Conservation (phyloP, 768 basidiomycete species). For the Panaeolus papilionaceus region DNA sequence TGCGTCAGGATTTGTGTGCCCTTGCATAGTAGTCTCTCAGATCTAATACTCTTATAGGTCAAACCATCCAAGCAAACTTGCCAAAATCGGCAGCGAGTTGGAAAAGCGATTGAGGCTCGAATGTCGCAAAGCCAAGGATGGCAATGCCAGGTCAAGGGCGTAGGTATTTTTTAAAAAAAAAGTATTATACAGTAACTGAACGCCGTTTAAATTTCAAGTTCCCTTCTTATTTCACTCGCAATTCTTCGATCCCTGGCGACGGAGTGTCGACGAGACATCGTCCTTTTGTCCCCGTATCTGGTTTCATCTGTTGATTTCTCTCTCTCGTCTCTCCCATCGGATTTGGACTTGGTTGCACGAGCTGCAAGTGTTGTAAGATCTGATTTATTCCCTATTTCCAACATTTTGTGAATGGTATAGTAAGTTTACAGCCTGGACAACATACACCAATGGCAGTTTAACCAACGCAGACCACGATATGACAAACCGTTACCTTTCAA, state of each 20-base stretch:
- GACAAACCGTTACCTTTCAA: slow-evolving; percentile 72
- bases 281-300: slow-evolving; percentile 73
- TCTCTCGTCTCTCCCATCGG: slow-evolving; percentile 58
- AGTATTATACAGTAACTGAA: not conserved
- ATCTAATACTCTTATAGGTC: slow-evolving; percentile 43
- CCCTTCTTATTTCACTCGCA: slow-evolving; percentile 81
- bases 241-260: slow-evolving; percentile 83
- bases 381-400: not conserved
- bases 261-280: slow-evolving; percentile 87
- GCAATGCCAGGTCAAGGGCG: slow-evolving; percentile 83
- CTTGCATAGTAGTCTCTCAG: not conserved
- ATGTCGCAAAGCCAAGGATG: slow-evolving; percentile 70
- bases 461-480: slow-evolving; percentile 78
- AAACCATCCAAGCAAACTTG: slow-evolving; percentile 80
- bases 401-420: not conserved
- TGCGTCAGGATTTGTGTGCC: slow-evolving; percentile 48
- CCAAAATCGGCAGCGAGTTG: slow-evolving; percentile 77
- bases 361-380: slow-evolving; percentile 79
- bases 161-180: slow-evolving; percentile 45
- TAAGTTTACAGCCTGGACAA: slow-evolving; percentile 93
- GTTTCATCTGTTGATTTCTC: slow-evolving; percentile 68
- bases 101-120: slow-evolving; percentile 76
- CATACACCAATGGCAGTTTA: slow-evolving; percentile 86
- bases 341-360: slow-evolving; percentile 78
- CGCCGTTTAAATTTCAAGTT: slow-evolving; percentile 45